Conservation (phyloP, 1,139 yeast genomes). For the Kazachstania sp. region DNA sequence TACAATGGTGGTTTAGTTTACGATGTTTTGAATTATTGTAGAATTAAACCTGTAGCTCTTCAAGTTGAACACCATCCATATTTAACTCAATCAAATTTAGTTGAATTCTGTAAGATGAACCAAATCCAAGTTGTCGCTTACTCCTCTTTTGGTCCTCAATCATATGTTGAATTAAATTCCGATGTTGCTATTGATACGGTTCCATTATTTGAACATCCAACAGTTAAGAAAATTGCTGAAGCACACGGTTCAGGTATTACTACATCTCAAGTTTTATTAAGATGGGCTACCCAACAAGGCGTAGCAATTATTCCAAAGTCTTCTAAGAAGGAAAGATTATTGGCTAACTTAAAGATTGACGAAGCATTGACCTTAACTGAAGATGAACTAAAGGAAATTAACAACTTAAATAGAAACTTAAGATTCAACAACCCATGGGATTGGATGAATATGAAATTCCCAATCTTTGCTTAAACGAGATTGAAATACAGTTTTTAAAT, state of each 20-base stretch:
- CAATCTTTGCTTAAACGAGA: slow-evolving; percentile 28
- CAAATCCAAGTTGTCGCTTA: slow-evolving; percentile 72
- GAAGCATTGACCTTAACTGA: slow-evolving; percentile 42
- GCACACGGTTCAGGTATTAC: slow-evolving; percentile 37
- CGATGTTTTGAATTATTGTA: slow-evolving; percentile 66
- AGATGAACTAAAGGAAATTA: slow-evolving; percentile 47
- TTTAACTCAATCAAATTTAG: slow-evolving; percentile 63
- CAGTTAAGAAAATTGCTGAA: slow-evolving; percentile 45
- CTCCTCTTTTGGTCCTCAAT: slow-evolving; percentile 78
- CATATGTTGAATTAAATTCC: slow-evolving; percentile 54
- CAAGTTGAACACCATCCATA: slow-evolving; percentile 94
- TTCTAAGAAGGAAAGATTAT: slow-evolving; percentile 51
- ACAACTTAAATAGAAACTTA: slow-evolving; percentile 52
- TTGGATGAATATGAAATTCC: slow-evolving; percentile 41
- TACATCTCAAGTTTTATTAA: slow-evolving; percentile 57
- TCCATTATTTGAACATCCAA: slow-evolving; percentile 47
- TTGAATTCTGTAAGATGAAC: slow-evolving; percentile 52
- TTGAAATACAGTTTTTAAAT: neutral
- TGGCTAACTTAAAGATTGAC: slow-evolving; percentile 48
- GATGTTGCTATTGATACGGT: slow-evolving; percentile 46
- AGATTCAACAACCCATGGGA: slow-evolving; percentile 84
- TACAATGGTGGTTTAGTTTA: slow-evolving; percentile 65
- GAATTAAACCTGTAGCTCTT: slow-evolving; percentile 63
- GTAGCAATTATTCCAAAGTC: slow-evolving; percentile 72
- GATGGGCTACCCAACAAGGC: slow-evolving; percentile 77